A percentile compares a stretch with the other conserved stretches of the same genome.
These are phyloP conservation scores for Beta lomatogona DNA, from an alignment of 179 eudicot species.

Conservation along the genomic window DNA sequence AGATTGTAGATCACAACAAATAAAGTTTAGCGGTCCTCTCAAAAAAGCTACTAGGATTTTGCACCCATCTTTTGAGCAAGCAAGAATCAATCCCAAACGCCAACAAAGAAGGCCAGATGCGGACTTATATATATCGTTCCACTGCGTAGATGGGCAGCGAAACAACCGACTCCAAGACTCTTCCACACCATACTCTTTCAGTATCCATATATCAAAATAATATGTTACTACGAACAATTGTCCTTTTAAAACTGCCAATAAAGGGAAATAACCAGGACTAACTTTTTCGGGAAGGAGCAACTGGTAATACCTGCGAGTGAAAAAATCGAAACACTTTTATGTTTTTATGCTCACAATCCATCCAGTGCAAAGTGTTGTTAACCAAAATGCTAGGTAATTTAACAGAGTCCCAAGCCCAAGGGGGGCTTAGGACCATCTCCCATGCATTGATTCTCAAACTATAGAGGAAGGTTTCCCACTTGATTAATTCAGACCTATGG, in stretches of 20 bases:
- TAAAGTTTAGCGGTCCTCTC: not conserved
- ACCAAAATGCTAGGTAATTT: not conserved
- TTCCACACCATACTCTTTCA: not conserved
- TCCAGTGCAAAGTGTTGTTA: slow-evolving; percentile 4
- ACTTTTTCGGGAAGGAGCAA: not conserved
- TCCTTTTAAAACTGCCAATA: not conserved
- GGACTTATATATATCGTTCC: not conserved
- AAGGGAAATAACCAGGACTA: not conserved
- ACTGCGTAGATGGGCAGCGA: not conserved
- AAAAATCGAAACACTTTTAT: not conserved
- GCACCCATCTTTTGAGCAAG: slow-evolving; percentile 1
- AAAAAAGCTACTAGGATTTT: not conserved
- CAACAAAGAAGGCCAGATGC: not conserved
- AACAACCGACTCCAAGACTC: slow-evolving; percentile 7
- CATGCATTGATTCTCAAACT: not conserved
- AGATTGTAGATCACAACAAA: slow-evolving; percentile 5
- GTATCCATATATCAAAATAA: not conserved
- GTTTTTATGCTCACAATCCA: not conserved
- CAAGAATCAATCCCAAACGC: not conserved
- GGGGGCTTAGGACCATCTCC: not conserved
- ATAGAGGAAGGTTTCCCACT: not conserved
- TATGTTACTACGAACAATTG: not conserved
- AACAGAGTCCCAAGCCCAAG: not conserved
- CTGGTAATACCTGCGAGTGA: not conserved
- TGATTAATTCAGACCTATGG: too few species aligned